A percentile compares a stretch with the other conserved stretches of the same genome.
Evolutionary conservation across 768 basidiomycete species (phyloP).

Genomic region (Chlorophyllum brunneum): DNA sequence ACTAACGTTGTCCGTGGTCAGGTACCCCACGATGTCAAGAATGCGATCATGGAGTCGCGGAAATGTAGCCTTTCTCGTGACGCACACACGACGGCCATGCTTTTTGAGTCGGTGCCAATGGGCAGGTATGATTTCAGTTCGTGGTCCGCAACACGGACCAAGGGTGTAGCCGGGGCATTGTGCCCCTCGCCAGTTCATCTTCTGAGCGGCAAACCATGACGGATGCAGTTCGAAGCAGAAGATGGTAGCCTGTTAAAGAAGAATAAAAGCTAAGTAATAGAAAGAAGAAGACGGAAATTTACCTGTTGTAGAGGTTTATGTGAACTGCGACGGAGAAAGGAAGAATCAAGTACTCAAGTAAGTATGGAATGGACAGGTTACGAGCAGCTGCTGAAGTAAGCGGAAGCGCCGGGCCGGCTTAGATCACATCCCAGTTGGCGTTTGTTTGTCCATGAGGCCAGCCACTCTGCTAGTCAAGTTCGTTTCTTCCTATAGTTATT

Average conservation of each 20-base stretch:
- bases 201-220: not conserved
- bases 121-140: not conserved
- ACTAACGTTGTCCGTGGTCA: slow-evolving; percentile 1
- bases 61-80: not conserved
- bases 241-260: not conserved
- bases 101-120: not conserved
- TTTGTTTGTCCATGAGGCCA: not conserved
- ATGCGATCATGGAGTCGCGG: not conserved
- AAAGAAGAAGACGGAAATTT: slow-evolving; percentile 1
- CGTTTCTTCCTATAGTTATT: no score
- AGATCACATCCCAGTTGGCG: not conserved
- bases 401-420: not conserved
- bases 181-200: not conserved
- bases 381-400: slow-evolving; percentile 1
- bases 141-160: not conserved
- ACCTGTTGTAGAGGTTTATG: slow-evolving; percentile 1
- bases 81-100: not conserved
- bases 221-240: not conserved
- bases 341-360: not conserved
- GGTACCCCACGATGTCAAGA: not conserved
- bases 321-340: not conserved
- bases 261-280: not conserved
- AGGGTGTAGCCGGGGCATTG: not conserved
- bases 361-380: not conserved
- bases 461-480: no score